Base-by-base conservation (phyloP, 129 eudicot genomes). In the Artemisia tridentata region DNA sequence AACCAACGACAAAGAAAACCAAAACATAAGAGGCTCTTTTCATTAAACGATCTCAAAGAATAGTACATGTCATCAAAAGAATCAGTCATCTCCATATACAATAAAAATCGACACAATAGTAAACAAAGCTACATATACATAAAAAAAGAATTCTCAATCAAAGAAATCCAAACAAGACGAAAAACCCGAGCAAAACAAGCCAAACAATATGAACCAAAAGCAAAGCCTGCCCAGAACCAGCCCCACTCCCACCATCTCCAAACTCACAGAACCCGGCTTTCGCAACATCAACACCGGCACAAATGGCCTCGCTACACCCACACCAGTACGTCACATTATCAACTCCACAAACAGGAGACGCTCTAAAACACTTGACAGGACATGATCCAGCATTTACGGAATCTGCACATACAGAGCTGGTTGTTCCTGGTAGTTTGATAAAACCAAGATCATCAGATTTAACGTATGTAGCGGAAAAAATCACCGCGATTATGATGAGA, bases 291-390 rank as follows among this genome's bases (percentile, higher is more conserved):
- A 85, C 79, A 10, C 96, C 93, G 2, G 85, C 84, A 51, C 97
- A 91, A 11, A 62, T 63, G 15, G 97, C 96, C 45, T 91, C 97
- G 1, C 84, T 65, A 65, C 96, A 88, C 1, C 97, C 93, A 78
- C 97, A 89, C 96, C 96, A 86, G 66, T 86, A 89, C 9, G 92
- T 89, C 18, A 89, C 86, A 52, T 88, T 86, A 57, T 89, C 89
- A 15, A 67, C 75, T 4, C 92, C 93, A 73, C 92, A 84, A 5
- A 82, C 85, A 50, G 91, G 96, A 65, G 82, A 79, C n/a, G 95
- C 51, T 14, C 88, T 81, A 65, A 89, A 89, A 75, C 97, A 91
- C n/a, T 86, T 82, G 15, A 88, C 80, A 13, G 96, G 92, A 72
- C 97, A 91, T n/a, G 84, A 73, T 2, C 49, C 72, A n/a, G 64